Evolutionary conservation across 306 rosid genomes (phyloP).

Genomic region (Cucumis cinereus): DNA sequence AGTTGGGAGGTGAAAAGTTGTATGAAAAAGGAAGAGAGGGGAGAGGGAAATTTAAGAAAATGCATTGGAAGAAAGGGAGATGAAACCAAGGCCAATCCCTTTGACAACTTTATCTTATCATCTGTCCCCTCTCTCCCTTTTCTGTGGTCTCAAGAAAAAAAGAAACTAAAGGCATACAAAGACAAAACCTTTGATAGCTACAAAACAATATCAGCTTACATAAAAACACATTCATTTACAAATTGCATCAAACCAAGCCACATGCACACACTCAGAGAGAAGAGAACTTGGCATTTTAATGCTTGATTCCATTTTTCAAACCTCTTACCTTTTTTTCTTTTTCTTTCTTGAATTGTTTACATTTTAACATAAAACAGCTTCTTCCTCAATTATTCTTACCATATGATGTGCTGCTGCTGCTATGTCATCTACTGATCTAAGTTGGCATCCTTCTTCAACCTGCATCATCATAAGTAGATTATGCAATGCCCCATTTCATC

Average conservation of each 20-base stretch:
- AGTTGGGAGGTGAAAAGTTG: neutral
- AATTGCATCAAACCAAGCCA: conserved; percentile 4
- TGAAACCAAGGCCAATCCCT: neutral
- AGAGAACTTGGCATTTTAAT: neutral
- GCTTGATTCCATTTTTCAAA: neutral
- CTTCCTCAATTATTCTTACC: conserved; percentile 58
- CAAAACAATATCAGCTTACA: neutral
- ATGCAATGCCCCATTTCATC: neutral
- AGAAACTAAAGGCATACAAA: neutral
- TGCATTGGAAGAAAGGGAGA: neutral
- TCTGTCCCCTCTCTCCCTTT: conserved; percentile 1
- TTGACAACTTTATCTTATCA: neutral
- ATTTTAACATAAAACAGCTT: conserved; percentile 9
- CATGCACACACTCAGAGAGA: neutral
- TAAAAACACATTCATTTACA: neutral
- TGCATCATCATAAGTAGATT: conserved; percentile 11
- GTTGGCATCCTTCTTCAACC: conserved; percentile 83
- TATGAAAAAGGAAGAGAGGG: neutral
- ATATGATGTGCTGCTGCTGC: conserved; percentile 68
- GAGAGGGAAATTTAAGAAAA: neutral
- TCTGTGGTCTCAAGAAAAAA: neutral
- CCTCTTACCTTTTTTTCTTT: neutral
- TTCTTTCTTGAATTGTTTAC: neutral
- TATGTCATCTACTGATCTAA: conserved; percentile 64
- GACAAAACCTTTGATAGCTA: conserved; percentile 9